These are phyloP conservation scores for Boletus smithii DNA, from an alignment of 1,284 basidiomycete species.

Conservation along the genomic window DNA sequence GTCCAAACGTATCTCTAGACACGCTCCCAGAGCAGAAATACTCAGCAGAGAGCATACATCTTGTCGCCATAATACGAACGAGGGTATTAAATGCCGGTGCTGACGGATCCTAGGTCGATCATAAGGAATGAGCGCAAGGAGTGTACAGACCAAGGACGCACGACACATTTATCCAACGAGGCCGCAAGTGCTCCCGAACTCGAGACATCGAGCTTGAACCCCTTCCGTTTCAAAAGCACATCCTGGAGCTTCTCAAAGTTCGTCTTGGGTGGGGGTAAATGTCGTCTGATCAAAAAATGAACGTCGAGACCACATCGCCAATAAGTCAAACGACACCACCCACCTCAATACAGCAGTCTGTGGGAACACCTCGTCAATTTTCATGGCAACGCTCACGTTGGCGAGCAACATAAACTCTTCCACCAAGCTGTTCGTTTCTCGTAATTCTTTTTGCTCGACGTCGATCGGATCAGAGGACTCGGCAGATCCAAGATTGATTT, in stretches of 20 bases:
- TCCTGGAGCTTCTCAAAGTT: slow-evolving; percentile 98
- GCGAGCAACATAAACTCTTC: slow-evolving; percentile 99
- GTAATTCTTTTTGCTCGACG: slow-evolving; percentile 92
- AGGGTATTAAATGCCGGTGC: slow-evolving; percentile 95
- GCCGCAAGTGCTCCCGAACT: slow-evolving; percentile 89
- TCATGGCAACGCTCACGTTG: slow-evolving; percentile 90
- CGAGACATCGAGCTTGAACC: slow-evolving; percentile 86
- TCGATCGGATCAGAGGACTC: slow-evolving; percentile 96
- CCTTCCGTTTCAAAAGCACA: slow-evolving; percentile 84
- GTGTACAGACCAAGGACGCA: slow-evolving; percentile 39
- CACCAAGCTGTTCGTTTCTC: slow-evolving; percentile 94
- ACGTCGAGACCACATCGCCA: neutral
- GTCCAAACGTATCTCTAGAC: slow-evolving; percentile 87
- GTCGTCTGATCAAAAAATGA: slow-evolving; percentile 58
- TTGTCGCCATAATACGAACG: slow-evolving; percentile 97
- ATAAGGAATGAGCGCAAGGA: neutral
- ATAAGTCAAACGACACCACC: slow-evolving; percentile 12
- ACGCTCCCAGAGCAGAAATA: slow-evolving; percentile 98
- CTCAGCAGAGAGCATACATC: slow-evolving; percentile 98
- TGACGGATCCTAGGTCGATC: slow-evolving; percentile 56
- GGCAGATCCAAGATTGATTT: slow-evolving; percentile 89
- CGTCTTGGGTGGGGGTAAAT: slow-evolving; percentile 86
- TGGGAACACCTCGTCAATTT: slow-evolving; percentile 94
- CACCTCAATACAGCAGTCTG: slow-evolving; percentile 91
- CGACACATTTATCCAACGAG: slow-evolving; percentile 86